Evolutionary conservation across 73 alveolate genomes (phyloP), one percentile per base, ranked within the genome.

Genomic region (Paramecium pentaurelia): DNA sequence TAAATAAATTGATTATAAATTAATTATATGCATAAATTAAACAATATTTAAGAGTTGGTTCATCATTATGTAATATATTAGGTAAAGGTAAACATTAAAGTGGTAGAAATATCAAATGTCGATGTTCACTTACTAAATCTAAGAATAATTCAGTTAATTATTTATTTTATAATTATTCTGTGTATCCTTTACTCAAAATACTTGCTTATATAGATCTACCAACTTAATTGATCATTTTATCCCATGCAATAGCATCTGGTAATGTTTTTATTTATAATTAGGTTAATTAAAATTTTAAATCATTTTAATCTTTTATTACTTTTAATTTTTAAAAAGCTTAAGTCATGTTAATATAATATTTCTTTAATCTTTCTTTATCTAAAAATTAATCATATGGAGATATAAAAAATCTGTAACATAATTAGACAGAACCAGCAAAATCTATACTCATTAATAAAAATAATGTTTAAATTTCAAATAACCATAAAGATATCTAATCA

Each of bases 401-500:
- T 16, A 73, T 37, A 38, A 73, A 73, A 20, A 73, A 73, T 5
- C 37, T 73, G 11, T 73, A 73, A 73, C 58, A 37, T 36, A 80
- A 45, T 7, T 25, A 25, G 14, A 45, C 44, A 45, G 77, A 32
- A 44, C 49, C 58, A n/a, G 25, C 58, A 25, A 80, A 80, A 42
- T 80, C 91, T 27, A 80, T 49, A 25, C 91, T 45, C 75, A 80
- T 45, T 45, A 80, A 49, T 25, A 28, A 25, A 32, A 42, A 45
- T 16, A 80, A 80, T 4, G 77, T 80, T 18, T 8, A 8, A 25
- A 7, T 73, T 45, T 80, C 91, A 45, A 80, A 80, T 18, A 80
- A 45, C 91, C 91, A 80, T 27, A 80, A 11, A 10, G 91, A 40
- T 80, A 80, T 42, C 30, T 80, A 44, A 45, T 80, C 77, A 28